Evolutionary conservation across 106 monocot genomes (phyloP), one percentile per base, ranked within the genome.

Genomic region (Dendrobium huoshanense): DNA sequence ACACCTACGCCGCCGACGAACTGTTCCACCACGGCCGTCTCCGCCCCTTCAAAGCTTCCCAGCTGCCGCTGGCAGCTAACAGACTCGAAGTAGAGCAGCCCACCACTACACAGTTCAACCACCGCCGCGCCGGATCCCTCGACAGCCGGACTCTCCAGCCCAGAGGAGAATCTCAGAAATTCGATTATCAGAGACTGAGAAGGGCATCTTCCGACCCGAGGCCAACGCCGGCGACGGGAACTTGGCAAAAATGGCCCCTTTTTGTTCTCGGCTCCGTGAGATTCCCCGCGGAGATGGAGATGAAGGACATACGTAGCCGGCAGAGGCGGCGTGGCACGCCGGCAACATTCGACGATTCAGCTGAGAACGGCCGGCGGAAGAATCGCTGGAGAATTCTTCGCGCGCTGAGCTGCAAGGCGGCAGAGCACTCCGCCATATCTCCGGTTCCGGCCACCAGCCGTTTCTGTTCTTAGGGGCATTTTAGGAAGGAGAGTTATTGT

Each of bases 261-360:
- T 72, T 82, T 7, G 80, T 73, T 27, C 67, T 87, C 58, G 78
- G 87, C 56, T 67, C 80, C 76, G 79, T 82, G 79, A 65, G 82
- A 43, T 79, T 74, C 24, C 89, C 89, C 44, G 73, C 84, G 77
- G 82, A 42, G 72, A 89, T 84, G 87, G 87, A 86, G 76, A 80
- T 89, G 82, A 72, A 44, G 22, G 89, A 87, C 67, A 87, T 84
- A 58, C 82, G 75, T 61, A 82, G 13, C 45, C 80, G 89, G 73
- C 84, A 51, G 55, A 79, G 65, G 70, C 67, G 72, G 18, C 73
- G 20, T n/a, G 29, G 70, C 2, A 37, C 18, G 51, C 7, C 42
- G 42, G 42, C 22, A 16, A 15, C 37, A 18, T 10, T 10, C 4
- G 33, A 29, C 8, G 0, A 6, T 25, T 2, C 15, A 16, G 9